phyloP scores from a whole-genome alignment of 768 basidiomycete species.

The Lentinula guzmanii region DNA sequence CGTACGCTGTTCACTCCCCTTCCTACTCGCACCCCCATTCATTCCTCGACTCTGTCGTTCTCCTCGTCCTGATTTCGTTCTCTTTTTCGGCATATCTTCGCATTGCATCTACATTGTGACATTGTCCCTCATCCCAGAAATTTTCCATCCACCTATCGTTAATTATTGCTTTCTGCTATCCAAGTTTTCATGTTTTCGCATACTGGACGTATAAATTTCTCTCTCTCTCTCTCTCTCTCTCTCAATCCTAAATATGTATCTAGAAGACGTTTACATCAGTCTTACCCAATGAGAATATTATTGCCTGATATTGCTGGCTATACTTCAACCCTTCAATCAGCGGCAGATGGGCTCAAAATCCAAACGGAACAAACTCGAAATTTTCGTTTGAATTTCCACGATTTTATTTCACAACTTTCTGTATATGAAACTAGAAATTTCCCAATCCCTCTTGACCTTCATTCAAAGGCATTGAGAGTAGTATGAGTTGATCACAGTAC shows the following conservation, averaged over 20 bases:
- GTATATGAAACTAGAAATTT: too few relatives aligned
- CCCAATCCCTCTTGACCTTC: not conserved
- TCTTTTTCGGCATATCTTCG: not conserved
- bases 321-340: too few relatives aligned
- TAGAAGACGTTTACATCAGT: not conserved
- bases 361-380: too few relatives aligned
- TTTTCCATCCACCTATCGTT: not conserved
- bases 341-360: too few relatives aligned
- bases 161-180: conserved; percentile 7
- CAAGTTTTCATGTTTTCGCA: conserved; percentile 6
- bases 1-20: not conserved
- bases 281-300: not conserved
- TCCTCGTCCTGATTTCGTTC: not conserved
- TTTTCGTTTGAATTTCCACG: too few relatives aligned
- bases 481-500: conserved; percentile 9
- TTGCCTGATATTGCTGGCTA: not conserved
- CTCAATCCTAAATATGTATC: not conserved
- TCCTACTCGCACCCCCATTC: not conserved
- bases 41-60: not conserved
- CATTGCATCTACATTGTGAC: conserved; percentile 3
- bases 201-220: not conserved
- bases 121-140: not conserved
- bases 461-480: conserved; percentile 7
- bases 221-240: not conserved
- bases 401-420: too few relatives aligned